These are phyloP conservation scores for Huiozyma naganishii DNA, from an alignment of 805 yeast genomes.

Conservation along the genomic window DNA sequence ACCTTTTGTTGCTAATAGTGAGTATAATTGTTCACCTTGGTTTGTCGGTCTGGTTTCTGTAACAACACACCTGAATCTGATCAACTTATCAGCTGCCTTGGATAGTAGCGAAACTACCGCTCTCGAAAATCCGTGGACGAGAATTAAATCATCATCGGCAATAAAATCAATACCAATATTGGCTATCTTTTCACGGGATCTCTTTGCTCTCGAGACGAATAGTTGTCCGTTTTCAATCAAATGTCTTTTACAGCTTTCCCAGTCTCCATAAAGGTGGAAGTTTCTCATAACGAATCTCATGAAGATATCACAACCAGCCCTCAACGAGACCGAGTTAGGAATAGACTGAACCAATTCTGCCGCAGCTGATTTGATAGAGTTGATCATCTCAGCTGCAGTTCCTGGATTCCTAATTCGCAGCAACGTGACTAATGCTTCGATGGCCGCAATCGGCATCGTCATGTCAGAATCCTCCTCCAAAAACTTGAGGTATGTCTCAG, in stretches of 20 bases:
- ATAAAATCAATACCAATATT: constrained; percentile 80
- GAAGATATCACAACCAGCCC: constrained; percentile 96
- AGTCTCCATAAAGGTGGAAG: constrained; percentile 73
- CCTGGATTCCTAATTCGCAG: constrained; percentile 75
- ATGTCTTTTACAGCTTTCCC: constrained; percentile 87
- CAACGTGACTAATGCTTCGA: constrained; percentile 83
- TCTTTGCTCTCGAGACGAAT: constrained; percentile 85
- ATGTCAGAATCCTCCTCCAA: constrained; percentile 86
- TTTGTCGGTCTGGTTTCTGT: constrained; percentile 87
- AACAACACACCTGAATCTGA: constrained; percentile 80
- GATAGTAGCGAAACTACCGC: constrained; percentile 70
- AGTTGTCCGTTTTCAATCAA: constrained; percentile 88
- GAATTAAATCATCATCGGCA: constrained; percentile 81
- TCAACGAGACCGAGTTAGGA: constrained; percentile 81
- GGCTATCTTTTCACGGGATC: constrained; percentile 78
- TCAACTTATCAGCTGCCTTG: constrained; percentile 65
- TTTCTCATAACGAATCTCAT: constrained; percentile 87
- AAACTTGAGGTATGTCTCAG: constrained; percentile 66
- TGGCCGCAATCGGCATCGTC: constrained; percentile 99
- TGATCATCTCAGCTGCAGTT: constrained; percentile 88
- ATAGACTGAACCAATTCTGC: constrained; percentile 64
- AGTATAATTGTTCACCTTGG: constrained; percentile 65
- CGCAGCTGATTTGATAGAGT: constrained; percentile 66
- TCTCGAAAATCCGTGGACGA: constrained; percentile 87
- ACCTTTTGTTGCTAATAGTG: constrained; percentile 51